Evolutionary conservation across 768 basidiomycete species (phyloP).

Genomic region (Suillus paluster): DNA sequence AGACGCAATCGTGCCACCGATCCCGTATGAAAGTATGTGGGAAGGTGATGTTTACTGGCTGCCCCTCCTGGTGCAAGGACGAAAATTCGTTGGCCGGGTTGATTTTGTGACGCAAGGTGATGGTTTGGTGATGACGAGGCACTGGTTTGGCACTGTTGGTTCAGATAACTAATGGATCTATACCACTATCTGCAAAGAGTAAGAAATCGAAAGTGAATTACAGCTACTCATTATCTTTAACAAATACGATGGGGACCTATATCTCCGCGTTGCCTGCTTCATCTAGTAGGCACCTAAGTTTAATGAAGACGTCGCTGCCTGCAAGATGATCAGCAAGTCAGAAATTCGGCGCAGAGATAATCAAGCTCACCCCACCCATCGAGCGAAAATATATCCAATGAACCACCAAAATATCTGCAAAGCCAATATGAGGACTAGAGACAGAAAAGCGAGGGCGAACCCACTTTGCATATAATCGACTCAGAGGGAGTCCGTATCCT

Average conservation of each 20-base stretch:
- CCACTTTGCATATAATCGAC: constrained; percentile 68
- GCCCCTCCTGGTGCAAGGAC: constrained; percentile 54
- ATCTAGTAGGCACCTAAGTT: constrained; percentile 52
- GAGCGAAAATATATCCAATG: constrained; percentile 77
- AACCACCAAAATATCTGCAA: constrained; percentile 82
- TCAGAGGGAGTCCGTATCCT: constrained; percentile 88
- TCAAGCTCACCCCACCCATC: constrained; percentile 77
- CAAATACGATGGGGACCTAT: constrained; percentile 21
- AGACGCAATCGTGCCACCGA: constrained; percentile 32
- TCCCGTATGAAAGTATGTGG: constrained; percentile 68
- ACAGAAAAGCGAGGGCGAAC: constrained; percentile 14
- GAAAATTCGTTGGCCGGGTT: constrained; percentile 51
- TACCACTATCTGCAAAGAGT: not conserved
- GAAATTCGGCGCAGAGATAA: not conserved
- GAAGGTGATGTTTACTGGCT: constrained; percentile 72
- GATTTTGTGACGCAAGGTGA: constrained; percentile 78
- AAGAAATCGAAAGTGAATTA: not conserved
- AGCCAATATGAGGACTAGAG: constrained; percentile 6
- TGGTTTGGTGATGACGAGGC: constrained; percentile 78
- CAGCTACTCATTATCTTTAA: not conserved
- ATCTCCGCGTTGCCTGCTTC: constrained; percentile 57
- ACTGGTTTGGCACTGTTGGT: constrained; percentile 71
- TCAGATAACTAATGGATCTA: not conserved
- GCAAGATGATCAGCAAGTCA: constrained; percentile 2
- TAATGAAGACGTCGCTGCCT: constrained; percentile 60